Evolutionary conservation across 192 early-diverging fungal genomes (phyloP).

Genomic region (Podila epigama): DNA sequence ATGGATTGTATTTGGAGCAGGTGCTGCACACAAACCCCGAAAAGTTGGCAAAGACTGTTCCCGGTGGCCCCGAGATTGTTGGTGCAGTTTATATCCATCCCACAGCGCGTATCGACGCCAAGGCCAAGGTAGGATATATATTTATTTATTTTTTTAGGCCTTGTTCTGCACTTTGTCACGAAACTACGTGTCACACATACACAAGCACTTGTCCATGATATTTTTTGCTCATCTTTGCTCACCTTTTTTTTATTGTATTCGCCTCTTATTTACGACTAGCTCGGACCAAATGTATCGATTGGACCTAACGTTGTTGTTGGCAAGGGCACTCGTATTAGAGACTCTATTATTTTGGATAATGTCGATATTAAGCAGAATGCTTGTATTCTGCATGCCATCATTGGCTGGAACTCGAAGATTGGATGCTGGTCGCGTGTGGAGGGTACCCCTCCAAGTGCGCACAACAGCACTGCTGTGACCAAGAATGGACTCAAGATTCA

Average conservation of each 20-base stretch:
- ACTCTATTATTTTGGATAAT: constrained; percentile 93
- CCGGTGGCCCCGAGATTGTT: constrained; percentile 77
- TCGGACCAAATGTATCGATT: constrained; percentile 97
- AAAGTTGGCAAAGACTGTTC: constrained; percentile 63
- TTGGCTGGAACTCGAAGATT: constrained; percentile 95
- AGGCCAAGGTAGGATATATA: constrained; percentile 67
- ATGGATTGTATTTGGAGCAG: constrained; percentile 91
- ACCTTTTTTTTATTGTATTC: not conserved
- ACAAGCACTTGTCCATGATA: not conserved
- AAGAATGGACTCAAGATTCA: constrained; percentile 91
- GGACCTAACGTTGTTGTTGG: constrained; percentile 89
- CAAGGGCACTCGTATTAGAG: constrained; percentile 91
- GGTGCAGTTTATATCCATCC: constrained; percentile 96
- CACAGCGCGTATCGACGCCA: constrained; percentile 90
- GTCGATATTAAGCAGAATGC: constrained; percentile 91
- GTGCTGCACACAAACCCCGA: constrained; percentile 67
- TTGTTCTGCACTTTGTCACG: not conserved
- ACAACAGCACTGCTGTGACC: constrained; percentile 80
- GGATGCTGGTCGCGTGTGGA: constrained; percentile 95
- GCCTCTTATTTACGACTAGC: constrained; percentile 38
- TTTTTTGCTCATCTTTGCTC: not conserved
- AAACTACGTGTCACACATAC: too few relatives aligned
- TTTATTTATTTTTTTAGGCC: too few relatives aligned
- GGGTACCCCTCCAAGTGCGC: constrained; percentile 74
- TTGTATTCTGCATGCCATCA: constrained; percentile 86